Conservation (phyloP, 2,329 filamentous ascomycete genomes). For the Hymenoscyphus scutula region DNA sequence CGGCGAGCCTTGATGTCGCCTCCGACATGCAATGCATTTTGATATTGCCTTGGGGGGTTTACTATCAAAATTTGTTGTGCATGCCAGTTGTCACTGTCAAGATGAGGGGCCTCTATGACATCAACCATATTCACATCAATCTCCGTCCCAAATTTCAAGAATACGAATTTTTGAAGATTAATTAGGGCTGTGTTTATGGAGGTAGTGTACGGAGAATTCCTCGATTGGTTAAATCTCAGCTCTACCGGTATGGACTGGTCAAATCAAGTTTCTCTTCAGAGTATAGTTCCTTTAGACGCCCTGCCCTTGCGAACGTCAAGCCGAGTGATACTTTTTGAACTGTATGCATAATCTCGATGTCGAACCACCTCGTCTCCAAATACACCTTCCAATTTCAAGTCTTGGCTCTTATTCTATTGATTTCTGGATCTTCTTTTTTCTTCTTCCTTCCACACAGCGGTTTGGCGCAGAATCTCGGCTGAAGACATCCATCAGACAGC, state of each 20-base stretch:
- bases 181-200: not conserved
- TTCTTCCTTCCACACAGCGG: not conserved
- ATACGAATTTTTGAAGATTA: too few species aligned
- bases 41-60: not conserved
- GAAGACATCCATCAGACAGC: not conserved
- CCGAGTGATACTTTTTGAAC: not conserved
- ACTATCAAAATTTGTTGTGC: not conserved
- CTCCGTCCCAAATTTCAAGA: too few species aligned
- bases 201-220: not conserved
- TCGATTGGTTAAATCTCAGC: not conserved
- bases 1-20: not conserved
- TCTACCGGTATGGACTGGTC: not conserved
- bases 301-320: not conserved
- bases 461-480: not conserved
- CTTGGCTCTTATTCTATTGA: not conserved
- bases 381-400: slow-evolving; percentile 11
- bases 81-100: not conserved
- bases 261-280: not conserved
- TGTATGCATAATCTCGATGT: slow-evolving; percentile 10
- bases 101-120: not conserved
- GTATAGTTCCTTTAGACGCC: too few species aligned
- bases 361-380: not conserved
- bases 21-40: not conserved
- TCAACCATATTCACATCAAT: not conserved
- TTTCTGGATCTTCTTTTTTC: too few species aligned